Evolutionary conservation across 768 basidiomycete species (phyloP), one percentile per base, ranked within the genome.

Genomic region (Lentinus tigrinus): DNA sequence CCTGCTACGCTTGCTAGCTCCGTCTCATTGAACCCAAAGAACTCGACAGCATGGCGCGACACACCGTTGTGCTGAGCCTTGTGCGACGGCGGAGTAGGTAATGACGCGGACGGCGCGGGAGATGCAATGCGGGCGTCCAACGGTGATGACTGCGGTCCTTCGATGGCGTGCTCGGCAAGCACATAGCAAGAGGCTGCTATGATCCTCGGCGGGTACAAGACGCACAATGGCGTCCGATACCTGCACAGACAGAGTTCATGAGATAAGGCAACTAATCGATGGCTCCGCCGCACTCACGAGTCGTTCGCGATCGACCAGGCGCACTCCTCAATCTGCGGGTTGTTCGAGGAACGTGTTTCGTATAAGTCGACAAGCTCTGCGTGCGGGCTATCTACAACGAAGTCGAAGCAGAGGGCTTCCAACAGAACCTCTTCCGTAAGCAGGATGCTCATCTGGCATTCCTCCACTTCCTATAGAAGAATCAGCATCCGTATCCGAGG

Each of bases 221-320:
- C 67, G 68, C 91, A 93, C 21, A 93, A 72, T 3, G 91, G 89
- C 3, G 88, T 93, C 62, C 93, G 82, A 72, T 87, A 91, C 52
- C 92, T 93, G 38, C 10, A 66, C 44, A 19, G 55, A 39, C 24
- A 47, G 36, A 28, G 39, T 14, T 14, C 11, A 5, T 10, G 28
- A n/a, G 44, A 47, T 44, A 24, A 27, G 14, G 16, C 10, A 13
- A n/a, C 16, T 31, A 23, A 27, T 17, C 27, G 27, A 21, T 39
- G 19, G 26, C 37, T 3, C 21, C 34, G 28, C 7, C 37, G 47
- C 36, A 81, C 80, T 72, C 57, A 93, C 92, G 92, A 91, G 75
- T 94, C 92, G 72, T 92, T 89, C 14, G 91, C 88, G 50, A 94
- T 77, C 60, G 89, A 90, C 93, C 91, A 94, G 13, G 90, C 85